Percentiles rank a stretch among this genome's conserved stretches.
Conservation (phyloP, 352 stramenopile species). For the Phytophthora cryptogea region DNA sequence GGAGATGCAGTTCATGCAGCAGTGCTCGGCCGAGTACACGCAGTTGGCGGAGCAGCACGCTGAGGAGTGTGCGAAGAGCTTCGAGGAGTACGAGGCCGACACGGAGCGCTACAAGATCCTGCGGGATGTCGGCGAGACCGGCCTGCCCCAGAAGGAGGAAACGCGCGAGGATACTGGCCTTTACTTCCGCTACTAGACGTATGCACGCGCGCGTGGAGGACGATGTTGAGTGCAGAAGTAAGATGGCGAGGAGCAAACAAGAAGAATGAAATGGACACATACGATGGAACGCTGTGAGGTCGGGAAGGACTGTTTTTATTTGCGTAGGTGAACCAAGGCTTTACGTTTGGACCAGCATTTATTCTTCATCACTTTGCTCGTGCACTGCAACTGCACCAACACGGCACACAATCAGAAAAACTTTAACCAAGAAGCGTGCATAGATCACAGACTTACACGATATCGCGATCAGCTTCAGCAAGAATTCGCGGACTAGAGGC, state of each 20-base stretch:
- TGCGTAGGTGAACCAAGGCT: conserved; percentile 9
- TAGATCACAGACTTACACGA: conserved; percentile 40
- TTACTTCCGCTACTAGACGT: conserved; percentile 90
- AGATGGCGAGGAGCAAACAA: conserved; percentile 30
- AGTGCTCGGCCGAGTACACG: conserved; percentile 86
- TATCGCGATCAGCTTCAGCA: conserved; percentile 65
- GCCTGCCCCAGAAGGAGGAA: conserved; percentile 70
- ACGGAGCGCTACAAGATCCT: conserved; percentile 78
- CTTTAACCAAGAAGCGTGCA: neutral
- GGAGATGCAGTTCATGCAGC: conserved; percentile 90
- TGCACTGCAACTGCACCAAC: conserved; percentile 32
- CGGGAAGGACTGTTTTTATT: neutral
- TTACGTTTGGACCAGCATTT: conserved; percentile 1
- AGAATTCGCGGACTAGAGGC: conserved; percentile 57
- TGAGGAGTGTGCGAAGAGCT: conserved; percentile 79
- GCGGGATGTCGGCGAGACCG: conserved; percentile 79
- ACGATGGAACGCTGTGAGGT: conserved; percentile 18
- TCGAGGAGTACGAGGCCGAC: conserved; percentile 82
- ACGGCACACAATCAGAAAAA: conserved; percentile 6
- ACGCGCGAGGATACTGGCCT: conserved; percentile 80
- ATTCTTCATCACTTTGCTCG: conserved; percentile 30
- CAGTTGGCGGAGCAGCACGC: conserved; percentile 80
- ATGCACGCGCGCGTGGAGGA: conserved; percentile 10
- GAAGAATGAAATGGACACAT: conserved; percentile 44
- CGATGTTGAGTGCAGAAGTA: conserved; percentile 28